Base-by-base conservation (phyloP, 768 basidiomycete species). In the Lepiota brunneoincarnata region DNA sequence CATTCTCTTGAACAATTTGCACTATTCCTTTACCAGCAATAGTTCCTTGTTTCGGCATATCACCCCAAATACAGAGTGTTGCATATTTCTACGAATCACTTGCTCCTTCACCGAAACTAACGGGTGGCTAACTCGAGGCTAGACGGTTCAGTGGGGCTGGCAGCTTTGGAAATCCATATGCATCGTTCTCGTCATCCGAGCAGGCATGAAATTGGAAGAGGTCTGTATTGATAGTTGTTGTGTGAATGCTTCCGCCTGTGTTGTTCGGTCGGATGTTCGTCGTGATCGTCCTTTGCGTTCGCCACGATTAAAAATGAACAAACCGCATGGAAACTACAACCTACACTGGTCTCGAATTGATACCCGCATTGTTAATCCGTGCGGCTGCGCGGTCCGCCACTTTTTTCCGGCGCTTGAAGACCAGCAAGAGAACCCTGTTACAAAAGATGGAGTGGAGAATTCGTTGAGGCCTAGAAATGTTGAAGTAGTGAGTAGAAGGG, bases 381-480 rank as follows among this genome's bases (percentile, higher is more conserved):
- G 6, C 18, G 5, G 45, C 9, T 18, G 2, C 5, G 3, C 40
- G 11, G 11, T 21, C 11, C 17, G 17, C 17, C 15, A 39, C 21
- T 39, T 6, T 3, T 20, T 23, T 39, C 20, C 47, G 23, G 17
- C 31, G 34, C 15, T 42, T 40, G 23, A 55, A 40, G 20, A 55
- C 34, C 4, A 28, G 36, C 20, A 49, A 21, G 15, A 42, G 2
- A 9, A 49, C 45, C 17, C 54, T 23, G 14, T 48, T 55, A 37
- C 54, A 55, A 21, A 49, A 24, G 2, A 55, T 41, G 23, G 47
- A 48, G 26, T 55, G 54, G 28, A 55, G 39, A 7, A 55, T 23
- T 17, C 54, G 41, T 18, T 49, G 46, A 18, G 42, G 26, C 2
- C 46, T 23, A 28, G 43, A 17, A n/a, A n/a, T n/a, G n/a, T n/a